These are phyloP conservation scores for Penicillium angulare DNA, from an alignment of 495 filamentous ascomycete species.

Conservation along the genomic window DNA sequence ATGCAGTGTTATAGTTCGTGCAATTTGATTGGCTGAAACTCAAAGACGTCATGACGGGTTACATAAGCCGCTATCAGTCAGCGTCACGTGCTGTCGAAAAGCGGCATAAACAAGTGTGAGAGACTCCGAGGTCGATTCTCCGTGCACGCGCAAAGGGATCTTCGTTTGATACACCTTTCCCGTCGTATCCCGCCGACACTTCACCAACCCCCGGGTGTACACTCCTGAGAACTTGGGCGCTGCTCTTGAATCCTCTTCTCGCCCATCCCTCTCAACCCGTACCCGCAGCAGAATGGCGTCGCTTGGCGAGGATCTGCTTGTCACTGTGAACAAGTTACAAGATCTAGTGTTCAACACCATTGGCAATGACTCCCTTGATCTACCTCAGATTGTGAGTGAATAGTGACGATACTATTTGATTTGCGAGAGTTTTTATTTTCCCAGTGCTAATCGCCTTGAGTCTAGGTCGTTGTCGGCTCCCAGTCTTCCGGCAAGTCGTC, in stretches of 20 bases:
- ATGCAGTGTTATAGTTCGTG: too few species aligned
- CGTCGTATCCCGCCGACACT: slow-evolving; percentile 10
- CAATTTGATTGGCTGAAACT: not conserved
- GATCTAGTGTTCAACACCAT: slow-evolving; percentile 99
- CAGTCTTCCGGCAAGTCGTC: slow-evolving; percentile 99
- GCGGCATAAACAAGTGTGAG: slow-evolving; percentile 22
- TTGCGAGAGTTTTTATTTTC: not conserved
- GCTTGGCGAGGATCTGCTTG: slow-evolving; percentile 88
- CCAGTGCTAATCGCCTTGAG: slow-evolving; percentile 7
- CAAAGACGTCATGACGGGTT: slow-evolving; percentile 1
- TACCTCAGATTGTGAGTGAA: slow-evolving; percentile 92
- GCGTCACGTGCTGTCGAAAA: slow-evolving; percentile 21
- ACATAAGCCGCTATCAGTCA: slow-evolving; percentile 13
- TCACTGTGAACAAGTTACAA: slow-evolving; percentile 93
- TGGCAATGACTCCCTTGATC: slow-evolving; percentile 94
- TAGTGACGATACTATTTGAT: too few species aligned
- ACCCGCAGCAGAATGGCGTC: slow-evolving; percentile 51
- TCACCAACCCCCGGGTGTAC: not conserved
- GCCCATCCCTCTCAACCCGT: not conserved
- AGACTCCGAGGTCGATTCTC: slow-evolving; percentile 10
- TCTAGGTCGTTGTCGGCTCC: slow-evolving; percentile 93
- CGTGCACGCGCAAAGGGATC: slow-evolving; percentile 13
- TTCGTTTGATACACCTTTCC: slow-evolving; percentile 12
- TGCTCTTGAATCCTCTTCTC: not conserved
- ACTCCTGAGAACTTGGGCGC: not conserved